These are phyloP conservation scores for Blastobotrys americana DNA, from an alignment of 805 yeast genomes.

Conservation along the genomic window DNA sequence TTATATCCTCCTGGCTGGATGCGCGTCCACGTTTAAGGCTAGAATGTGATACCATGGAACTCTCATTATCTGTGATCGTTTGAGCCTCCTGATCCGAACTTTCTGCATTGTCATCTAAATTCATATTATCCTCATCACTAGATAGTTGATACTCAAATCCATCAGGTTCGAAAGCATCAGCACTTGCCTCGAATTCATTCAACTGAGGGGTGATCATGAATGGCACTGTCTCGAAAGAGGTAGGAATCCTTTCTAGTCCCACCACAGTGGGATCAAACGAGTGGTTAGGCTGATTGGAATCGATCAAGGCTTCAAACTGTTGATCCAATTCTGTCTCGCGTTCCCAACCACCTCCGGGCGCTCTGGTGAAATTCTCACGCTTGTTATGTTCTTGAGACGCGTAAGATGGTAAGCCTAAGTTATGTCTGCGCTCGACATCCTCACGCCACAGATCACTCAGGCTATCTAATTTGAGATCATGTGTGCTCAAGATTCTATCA, in stretches of 20 bases:
- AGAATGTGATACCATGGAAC: background rate
- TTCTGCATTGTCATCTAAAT: background rate
- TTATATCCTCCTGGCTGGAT: background rate
- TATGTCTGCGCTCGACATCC: conserved; percentile 18
- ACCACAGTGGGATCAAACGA: background rate
- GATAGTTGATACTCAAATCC: background rate
- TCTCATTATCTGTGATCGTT: too few relatives aligned
- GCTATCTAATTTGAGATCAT: conserved; percentile 15
- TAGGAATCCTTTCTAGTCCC: background rate
- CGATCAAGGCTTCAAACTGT: background rate
- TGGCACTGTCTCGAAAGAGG: background rate
- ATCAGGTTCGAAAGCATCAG: background rate
- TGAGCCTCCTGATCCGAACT: background rate
- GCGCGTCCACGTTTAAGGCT: background rate
- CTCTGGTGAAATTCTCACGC: background rate
- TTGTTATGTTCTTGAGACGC: background rate
- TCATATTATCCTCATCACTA: background rate
- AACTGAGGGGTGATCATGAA: background rate
- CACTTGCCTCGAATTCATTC: conserved; percentile 7
- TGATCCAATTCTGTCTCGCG: background rate
- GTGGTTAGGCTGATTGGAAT: background rate
- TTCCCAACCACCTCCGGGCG: background rate
- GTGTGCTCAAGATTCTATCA: background rate
- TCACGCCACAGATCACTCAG: conserved; percentile 50
- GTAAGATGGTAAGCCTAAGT: conserved; percentile 1